Evolutionary conservation across 2,329 filamentous ascomycete species (phyloP).

Genomic region (Nemania diffusa): DNA sequence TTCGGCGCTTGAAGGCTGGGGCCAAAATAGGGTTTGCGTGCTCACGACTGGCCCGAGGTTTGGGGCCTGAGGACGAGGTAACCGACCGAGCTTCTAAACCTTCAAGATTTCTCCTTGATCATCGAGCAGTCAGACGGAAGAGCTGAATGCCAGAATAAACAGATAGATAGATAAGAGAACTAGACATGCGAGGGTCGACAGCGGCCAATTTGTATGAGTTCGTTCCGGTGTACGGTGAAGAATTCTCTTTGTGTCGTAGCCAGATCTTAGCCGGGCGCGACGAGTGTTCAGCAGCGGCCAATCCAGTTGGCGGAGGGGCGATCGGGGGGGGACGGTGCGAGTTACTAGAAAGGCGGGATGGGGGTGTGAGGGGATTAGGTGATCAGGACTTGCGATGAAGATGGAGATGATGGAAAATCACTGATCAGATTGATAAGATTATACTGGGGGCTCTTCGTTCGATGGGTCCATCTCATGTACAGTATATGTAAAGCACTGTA

Average conservation of each 20-base stretch:
- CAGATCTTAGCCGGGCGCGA: neutral
- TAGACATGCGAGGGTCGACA: neutral
- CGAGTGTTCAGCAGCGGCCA: constrained; percentile 5
- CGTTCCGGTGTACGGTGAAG: constrained; percentile 20
- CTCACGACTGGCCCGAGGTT: neutral
- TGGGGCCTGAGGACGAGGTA: neutral
- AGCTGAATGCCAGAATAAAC: too few species aligned
- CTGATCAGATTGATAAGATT: constrained; percentile 56
- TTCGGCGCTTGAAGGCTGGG: constrained; percentile 22
- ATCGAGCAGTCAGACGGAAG: neutral
- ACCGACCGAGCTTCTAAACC: neutral
- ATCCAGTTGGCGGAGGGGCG: constrained; percentile 4
- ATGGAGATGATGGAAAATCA: constrained; percentile 42
- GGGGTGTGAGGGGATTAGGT: constrained; percentile 32
- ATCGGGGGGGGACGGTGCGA: constrained; percentile 20
- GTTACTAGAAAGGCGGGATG: constrained; percentile 9
- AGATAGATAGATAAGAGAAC: neutral
- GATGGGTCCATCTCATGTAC: neutral
- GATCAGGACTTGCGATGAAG: constrained; percentile 8
- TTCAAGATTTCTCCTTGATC: neutral
- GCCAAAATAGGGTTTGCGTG: constrained; percentile 15
- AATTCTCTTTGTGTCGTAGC: constrained; percentile 4
- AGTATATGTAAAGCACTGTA: neutral
- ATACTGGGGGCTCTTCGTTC: constrained; percentile 38
- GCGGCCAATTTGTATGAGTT: constrained; percentile 13